Percentiles rank a stretch among this genome's conserved stretches.
Evolutionary conservation across 2,329 filamentous ascomycete species (phyloP).

Genomic region (Cladosporium austrohemisphaericum): DNA sequence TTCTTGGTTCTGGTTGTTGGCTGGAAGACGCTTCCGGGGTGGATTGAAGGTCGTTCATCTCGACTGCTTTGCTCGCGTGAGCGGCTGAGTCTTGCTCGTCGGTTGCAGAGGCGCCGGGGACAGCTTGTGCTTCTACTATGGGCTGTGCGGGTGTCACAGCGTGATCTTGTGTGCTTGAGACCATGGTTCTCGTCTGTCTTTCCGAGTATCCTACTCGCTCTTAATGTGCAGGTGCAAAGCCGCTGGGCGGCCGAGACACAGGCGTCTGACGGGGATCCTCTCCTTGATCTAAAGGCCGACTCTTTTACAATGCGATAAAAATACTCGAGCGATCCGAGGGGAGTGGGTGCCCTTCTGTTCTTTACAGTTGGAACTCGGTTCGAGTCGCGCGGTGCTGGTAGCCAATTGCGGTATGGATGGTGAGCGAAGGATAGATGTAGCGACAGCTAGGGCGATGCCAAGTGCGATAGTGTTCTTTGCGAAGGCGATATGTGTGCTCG

Average conservation of each 20-base stretch:
- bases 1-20: not conserved
- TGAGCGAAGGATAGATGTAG: not conserved
- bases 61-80: conserved; percentile 8
- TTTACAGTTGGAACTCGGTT: not conserved
- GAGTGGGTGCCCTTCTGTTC: no score
- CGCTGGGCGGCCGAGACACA: not conserved
- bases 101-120: conserved; percentile 4
- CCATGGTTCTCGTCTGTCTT: not conserved
- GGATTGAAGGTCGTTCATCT: conserved; percentile 8
- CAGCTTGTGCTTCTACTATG: conserved; percentile 5
- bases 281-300: no score
- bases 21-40: not conserved
- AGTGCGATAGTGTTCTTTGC: not conserved
- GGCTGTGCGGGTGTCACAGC: not conserved
- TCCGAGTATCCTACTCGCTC: not conserved
- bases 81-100: conserved; percentile 2
- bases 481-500: not conserved
- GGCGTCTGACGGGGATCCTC: not conserved
- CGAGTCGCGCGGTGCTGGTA: not conserved
- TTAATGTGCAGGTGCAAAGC: not conserved
- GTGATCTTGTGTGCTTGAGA: conserved; percentile 4
- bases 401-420: not conserved
- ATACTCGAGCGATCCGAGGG: no score
- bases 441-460: conserved; percentile 2
- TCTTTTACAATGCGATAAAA: no score